These are phyloP conservation scores for Straminergon stramineum DNA, from an alignment of 225 moss, liverwort and hornwort genomes.

Conservation along the genomic window DNA sequence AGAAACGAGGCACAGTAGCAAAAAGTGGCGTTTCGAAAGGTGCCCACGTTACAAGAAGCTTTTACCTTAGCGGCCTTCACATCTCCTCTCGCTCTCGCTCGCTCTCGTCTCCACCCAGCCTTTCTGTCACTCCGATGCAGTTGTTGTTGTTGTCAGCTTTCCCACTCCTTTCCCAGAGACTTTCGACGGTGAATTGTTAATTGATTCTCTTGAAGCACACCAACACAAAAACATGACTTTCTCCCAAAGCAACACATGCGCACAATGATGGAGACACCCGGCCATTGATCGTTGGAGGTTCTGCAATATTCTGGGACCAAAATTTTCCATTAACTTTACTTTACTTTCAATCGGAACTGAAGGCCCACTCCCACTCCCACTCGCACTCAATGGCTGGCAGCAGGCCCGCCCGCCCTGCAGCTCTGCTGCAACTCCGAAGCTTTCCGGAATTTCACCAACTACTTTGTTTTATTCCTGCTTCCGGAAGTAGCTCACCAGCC, in stretches of 20 bases:
- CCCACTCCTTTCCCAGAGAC: neutral
- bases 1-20: neutral
- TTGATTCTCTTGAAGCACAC: too few species aligned
- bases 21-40: neutral
- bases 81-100: neutral
- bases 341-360: too few species aligned
- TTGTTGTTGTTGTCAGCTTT: neutral
- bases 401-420: too few species aligned
- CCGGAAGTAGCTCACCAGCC: neutral
- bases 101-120: too few species aligned
- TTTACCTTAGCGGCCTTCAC: neutral
- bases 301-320: neutral
- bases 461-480: neutral
- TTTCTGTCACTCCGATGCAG: too few species aligned
- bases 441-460: neutral
- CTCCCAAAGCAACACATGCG: neutral
- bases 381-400: too few species aligned
- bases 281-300: neutral
- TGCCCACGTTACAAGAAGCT: neutral
- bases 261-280: neutral
- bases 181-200: neutral
- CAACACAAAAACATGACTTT: neutral
- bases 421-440: neutral
- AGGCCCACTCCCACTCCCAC: too few species aligned
- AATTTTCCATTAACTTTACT: too few species aligned